These are phyloP conservation scores for Citrus cavaleriei DNA, from an alignment of 345 rosid species.

Conservation along the genomic window DNA sequence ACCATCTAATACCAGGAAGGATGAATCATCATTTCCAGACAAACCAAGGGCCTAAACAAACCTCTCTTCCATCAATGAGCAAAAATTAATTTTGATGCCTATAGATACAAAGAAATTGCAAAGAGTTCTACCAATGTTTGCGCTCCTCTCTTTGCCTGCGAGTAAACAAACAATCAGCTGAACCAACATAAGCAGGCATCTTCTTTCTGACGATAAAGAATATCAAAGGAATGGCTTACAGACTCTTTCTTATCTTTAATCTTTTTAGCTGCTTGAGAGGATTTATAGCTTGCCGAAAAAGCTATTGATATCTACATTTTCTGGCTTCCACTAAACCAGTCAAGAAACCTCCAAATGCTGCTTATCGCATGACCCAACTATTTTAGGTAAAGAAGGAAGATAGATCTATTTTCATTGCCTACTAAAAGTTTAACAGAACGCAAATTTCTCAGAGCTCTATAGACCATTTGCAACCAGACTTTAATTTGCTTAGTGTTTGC, in stretches of 20 bases:
- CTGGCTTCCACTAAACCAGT: neutral
- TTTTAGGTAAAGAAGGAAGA: neutral
- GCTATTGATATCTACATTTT: neutral
- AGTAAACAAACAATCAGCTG: neutral
- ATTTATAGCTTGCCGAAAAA: neutral
- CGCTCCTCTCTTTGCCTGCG: neutral
- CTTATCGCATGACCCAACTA: neutral
- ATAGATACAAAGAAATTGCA: neutral
- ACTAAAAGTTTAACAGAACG: neutral
- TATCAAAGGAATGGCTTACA: neutral
- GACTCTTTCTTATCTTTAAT: neutral
- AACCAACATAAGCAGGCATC: neutral
- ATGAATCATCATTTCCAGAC: neutral
- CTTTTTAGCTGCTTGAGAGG: neutral
- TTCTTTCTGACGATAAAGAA: no score
- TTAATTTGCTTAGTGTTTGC: neutral
- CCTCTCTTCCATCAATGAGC: neutral
- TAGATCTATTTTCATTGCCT: neutral
- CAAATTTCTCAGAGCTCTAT: neutral
- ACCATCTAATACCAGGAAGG: neutral
- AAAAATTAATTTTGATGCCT: no score
- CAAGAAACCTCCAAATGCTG: neutral
- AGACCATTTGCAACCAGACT: neutral
- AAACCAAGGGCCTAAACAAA: neutral
- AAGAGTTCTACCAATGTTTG: neutral